A percentile compares a stretch with the other conserved stretches of the same genome.
Evolutionary conservation across 495 filamentous ascomycete species (phyloP).

Genomic region (Penicillium crystallinum): DNA sequence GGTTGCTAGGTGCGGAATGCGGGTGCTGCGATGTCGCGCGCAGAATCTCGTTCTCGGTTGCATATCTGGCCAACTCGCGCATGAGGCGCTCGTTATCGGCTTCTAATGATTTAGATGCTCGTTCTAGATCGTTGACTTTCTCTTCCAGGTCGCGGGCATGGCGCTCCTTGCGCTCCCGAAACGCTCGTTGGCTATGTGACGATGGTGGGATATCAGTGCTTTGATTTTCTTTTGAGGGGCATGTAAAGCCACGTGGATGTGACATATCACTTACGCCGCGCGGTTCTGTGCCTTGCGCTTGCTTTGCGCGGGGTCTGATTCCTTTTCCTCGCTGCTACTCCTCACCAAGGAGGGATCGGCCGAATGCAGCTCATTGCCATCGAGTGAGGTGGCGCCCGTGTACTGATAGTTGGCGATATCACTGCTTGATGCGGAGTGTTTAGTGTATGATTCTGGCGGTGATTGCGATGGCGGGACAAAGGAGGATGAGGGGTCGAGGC

Average conservation of each 20-base stretch:
- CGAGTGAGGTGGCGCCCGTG: slow-evolving; percentile 23
- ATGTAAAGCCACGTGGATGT: not conserved
- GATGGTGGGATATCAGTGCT: not conserved
- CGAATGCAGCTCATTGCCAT: slow-evolving; percentile 30
- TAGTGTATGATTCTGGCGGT: slow-evolving; percentile 41
- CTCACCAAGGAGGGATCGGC: slow-evolving; percentile 23
- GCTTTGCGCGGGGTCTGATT: slow-evolving; percentile 69
- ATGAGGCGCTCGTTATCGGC: slow-evolving; percentile 81
- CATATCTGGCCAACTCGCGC: slow-evolving; percentile 70
- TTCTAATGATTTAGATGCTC: slow-evolving; percentile 46
- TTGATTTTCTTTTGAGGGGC: not conserved
- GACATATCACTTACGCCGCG: slow-evolving; percentile 70
- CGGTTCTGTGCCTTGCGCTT: slow-evolving; percentile 93
- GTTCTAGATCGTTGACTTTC: slow-evolving; percentile 71
- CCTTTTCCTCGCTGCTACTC: slow-evolving; percentile 61
- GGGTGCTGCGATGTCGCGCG: slow-evolving; percentile 58
- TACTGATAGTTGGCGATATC: slow-evolving; percentile 19
- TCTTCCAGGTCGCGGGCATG: slow-evolving; percentile 89
- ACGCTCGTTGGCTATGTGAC: slow-evolving; percentile 75
- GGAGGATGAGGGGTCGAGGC: slow-evolving; percentile 28
- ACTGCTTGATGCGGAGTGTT: slow-evolving; percentile 33
- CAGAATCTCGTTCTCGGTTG: slow-evolving; percentile 90
- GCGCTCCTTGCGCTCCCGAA: slow-evolving; percentile 92
- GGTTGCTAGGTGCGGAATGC: slow-evolving; percentile 12
- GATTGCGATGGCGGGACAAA: slow-evolving; percentile 39